Base-by-base conservation (phyloP, 1,284 basidiomycete genomes). In the Irpex sp. region DNA sequence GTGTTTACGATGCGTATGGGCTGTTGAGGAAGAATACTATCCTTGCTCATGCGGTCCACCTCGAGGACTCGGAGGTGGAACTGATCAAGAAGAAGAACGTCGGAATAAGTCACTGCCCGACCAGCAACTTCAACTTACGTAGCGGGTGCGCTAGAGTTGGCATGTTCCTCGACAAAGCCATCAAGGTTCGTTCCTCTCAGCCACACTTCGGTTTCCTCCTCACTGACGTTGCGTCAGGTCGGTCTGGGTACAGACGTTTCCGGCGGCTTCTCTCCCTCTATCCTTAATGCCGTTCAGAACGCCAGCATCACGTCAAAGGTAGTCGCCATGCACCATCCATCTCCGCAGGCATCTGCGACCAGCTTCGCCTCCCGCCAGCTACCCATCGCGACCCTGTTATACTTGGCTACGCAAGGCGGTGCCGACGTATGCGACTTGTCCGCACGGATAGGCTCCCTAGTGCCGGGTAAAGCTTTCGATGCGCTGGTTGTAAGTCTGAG, bases 91-190 rank as follows among this genome's bases (percentile, higher is more conserved):
- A 80, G 70, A 79, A 82, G 58, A 79, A 82, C 4, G 88, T 91
- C 2, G 96, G 96, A 9, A 81, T 98, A 54, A 91, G 91, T 67
- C 97, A 98, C 76, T 98, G 96, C 74, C 96, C 97, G 15, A 91
- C 89, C 38, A 94, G 91, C 71, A 99, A 98, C 74, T 91, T 97
- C 73, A 93, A 97, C 77, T 73, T 98, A 62, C 84, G 89, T 51
- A 94, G 92, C 65, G 96, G 96, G 4, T 82, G 92, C 31, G 91
- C 94, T 1, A 85, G 85, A 21, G 85, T 98, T 7, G 92, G 91
- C 3, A 79, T 84, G 68, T 87, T 93, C 76, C 81, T 97, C 21
- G 93, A 97, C 74, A 78, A 77, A 61, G 94, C 93, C 0, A 85
- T 98, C 74, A 97, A 97, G 82, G 92, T 93, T 63, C 11, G 67